phyloP scores from a whole-genome alignment of 169 alveolate genomes.

The Plasmodium malariae region DNA sequence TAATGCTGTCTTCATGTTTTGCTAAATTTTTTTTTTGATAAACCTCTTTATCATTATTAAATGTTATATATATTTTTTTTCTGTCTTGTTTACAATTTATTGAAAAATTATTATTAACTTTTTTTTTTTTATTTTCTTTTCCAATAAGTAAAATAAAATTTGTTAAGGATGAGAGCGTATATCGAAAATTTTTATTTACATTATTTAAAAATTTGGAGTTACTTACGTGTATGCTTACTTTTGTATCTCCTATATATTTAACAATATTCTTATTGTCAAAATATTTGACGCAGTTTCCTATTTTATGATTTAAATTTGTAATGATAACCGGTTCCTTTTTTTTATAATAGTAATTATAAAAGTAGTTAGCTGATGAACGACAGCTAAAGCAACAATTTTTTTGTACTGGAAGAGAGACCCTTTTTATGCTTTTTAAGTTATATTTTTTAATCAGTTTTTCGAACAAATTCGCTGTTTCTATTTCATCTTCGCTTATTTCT shows the following conservation, averaged over 20 bases:
- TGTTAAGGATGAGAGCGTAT: slow-evolving; percentile 37
- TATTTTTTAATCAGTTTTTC: slow-evolving; percentile 70
- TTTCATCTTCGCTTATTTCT: slow-evolving; percentile 40
- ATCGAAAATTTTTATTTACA: slow-evolving; percentile 56
- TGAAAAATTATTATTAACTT: slow-evolving; percentile 37
- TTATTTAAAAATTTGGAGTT: slow-evolving; percentile 57
- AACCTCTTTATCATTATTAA: background rate
- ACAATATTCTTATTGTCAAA: slow-evolving; percentile 40
- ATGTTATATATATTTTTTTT: slow-evolving; percentile 1
- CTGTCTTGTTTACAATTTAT: slow-evolving; percentile 19
- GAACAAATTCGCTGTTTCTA: slow-evolving; percentile 60
- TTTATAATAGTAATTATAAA: slow-evolving; percentile 52
- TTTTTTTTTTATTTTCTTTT: slow-evolving; percentile 63
- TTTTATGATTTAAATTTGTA: slow-evolving; percentile 38
- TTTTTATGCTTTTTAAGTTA: slow-evolving; percentile 46
- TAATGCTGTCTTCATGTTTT: background rate
- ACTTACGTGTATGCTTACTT: slow-evolving; percentile 72
- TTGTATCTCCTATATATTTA: slow-evolving; percentile 56
- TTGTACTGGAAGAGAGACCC: slow-evolving; percentile 10
- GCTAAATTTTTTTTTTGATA: background rate
- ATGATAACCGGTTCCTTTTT: slow-evolving; percentile 56
- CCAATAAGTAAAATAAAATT: slow-evolving; percentile 45
- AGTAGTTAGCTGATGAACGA: slow-evolving; percentile 9
- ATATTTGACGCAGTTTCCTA: slow-evolving; percentile 52
- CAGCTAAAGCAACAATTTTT: background rate